Evolutionary conservation across 257 asterid species (phyloP).

Genomic region (Osmanthus fragrans): DNA sequence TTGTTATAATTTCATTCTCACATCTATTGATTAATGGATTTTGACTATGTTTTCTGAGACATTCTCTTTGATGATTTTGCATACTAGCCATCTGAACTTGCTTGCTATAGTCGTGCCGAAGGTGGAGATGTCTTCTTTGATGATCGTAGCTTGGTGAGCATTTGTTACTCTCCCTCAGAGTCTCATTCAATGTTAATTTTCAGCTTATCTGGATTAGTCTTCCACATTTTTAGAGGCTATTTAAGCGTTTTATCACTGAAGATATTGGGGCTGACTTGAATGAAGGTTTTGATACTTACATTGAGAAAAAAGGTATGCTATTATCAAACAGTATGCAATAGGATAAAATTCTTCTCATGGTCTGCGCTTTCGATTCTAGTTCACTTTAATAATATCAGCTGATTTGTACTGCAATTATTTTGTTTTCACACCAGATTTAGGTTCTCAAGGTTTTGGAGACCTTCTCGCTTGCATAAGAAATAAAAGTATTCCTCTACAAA

Average conservation of each 20-base stretch:
- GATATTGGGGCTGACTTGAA: constrained; percentile 89
- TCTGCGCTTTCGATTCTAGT: constrained; percentile 19
- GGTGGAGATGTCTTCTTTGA: constrained; percentile 95
- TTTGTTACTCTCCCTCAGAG: constrained; percentile 23
- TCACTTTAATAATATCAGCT: constrained; percentile 18
- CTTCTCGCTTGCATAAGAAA: constrained; percentile 81
- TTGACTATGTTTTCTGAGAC: constrained; percentile 28
- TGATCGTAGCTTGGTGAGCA: constrained; percentile 90
- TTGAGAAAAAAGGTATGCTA: constrained; percentile 72
- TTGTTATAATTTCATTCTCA: background rate
- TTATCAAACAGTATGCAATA: constrained; percentile 13
- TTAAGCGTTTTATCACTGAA: constrained; percentile 85
- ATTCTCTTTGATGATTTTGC: constrained; percentile 25
- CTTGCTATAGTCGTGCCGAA: constrained; percentile 92
- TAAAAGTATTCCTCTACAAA: constrained; percentile 79
- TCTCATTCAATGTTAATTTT: constrained; percentile 11
- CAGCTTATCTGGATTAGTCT: constrained; percentile 20
- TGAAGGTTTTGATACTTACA: constrained; percentile 85
- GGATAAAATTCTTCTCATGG: constrained; percentile 10
- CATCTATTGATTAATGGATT: constrained; percentile 8
- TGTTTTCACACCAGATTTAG: constrained; percentile 66
- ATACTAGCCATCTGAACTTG: constrained; percentile 93
- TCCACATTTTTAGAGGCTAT: constrained; percentile 68
- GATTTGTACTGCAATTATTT: constrained; percentile 24
- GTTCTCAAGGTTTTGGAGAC: constrained; percentile 95